Conservation (phyloP, 768 basidiomycete genomes). For the Leucocoprinus sp. region DNA sequence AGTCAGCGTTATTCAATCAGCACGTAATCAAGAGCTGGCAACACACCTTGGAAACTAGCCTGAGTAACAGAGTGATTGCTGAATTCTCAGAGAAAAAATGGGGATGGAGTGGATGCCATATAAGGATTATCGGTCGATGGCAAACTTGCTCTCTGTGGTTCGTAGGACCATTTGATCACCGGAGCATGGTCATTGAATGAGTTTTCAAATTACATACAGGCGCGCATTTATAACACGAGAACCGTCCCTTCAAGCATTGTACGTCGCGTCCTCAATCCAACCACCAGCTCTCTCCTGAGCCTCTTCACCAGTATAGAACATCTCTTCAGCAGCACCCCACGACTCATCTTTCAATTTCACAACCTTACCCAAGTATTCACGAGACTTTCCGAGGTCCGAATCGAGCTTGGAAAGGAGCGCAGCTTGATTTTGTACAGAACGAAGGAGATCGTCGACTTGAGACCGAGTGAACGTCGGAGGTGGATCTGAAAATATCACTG, state of each 20-base stretch:
- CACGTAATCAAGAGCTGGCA: too few species aligned
- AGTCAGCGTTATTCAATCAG: too few species aligned
- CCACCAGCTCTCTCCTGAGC: not conserved
- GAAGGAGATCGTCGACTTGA: conserved; percentile 54
- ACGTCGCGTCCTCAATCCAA: conserved; percentile 5
- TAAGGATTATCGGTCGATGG: too few species aligned
- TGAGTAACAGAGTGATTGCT: too few species aligned
- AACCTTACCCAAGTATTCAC: conserved; percentile 66
- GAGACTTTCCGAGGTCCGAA: conserved; percentile 50
- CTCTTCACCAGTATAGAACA: not conserved
- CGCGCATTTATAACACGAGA: too few species aligned
- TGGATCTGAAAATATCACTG: conserved; percentile 67
- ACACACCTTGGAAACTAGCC: too few species aligned
- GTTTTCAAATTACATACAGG: too few species aligned
- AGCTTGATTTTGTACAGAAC: conserved; percentile 47
- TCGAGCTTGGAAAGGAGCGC: conserved; percentile 42
- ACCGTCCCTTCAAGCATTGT: not conserved
- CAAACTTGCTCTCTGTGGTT: too few species aligned
- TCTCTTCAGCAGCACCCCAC: not conserved
- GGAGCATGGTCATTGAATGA: too few species aligned
- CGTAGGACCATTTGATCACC: too few species aligned
- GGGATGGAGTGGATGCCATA: too few species aligned
- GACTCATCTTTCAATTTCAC: conserved; percentile 7
- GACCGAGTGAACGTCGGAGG: conserved; percentile 48
- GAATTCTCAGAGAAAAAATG: too few species aligned